These are phyloP conservation scores for Clarireedia hainanense DNA, from an alignment of 2,329 filamentous ascomycete species.

Conservation along the genomic window DNA sequence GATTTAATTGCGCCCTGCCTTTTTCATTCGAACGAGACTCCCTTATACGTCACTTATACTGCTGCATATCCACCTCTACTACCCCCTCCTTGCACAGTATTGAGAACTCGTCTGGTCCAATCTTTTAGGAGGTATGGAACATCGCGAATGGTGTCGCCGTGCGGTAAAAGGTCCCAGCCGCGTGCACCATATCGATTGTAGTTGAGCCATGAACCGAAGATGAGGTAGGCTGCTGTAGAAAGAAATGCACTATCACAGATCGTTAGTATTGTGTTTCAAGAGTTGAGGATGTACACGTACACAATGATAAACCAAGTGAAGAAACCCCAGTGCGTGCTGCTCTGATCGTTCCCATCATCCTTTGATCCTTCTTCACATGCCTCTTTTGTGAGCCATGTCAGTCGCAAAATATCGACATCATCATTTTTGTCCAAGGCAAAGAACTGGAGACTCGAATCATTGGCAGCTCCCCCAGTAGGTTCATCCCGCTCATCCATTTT, in stretches of 20 bases:
- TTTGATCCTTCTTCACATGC: slow-evolving; percentile 61
- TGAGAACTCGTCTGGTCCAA: slow-evolving; percentile 70
- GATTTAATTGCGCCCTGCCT: not conserved
- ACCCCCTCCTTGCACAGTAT: slow-evolving; percentile 75
- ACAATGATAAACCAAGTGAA: slow-evolving; percentile 96
- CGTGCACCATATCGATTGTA: slow-evolving; percentile 94
- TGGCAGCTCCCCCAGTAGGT: slow-evolving; percentile 29
- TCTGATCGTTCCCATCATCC: slow-evolving; percentile 35
- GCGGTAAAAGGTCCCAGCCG: slow-evolving; percentile 90
- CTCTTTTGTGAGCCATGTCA: slow-evolving; percentile 83
- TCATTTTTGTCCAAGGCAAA: slow-evolving; percentile 60
- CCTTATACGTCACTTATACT: slow-evolving; percentile 39
- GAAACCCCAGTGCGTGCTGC: slow-evolving; percentile 71
- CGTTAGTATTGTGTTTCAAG: slow-evolving; percentile 5
- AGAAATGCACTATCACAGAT: slow-evolving; percentile 64
- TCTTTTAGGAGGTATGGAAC: slow-evolving; percentile 89
- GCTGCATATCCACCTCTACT: slow-evolving; percentile 90
- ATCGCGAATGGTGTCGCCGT: slow-evolving; percentile 86
- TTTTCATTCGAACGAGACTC: not conserved
- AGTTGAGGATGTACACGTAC: slow-evolving; percentile 42
- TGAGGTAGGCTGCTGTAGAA: slow-evolving; percentile 78
- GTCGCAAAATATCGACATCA: slow-evolving; percentile 54
- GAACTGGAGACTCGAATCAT: slow-evolving; percentile 61
- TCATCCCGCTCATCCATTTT: slow-evolving; percentile 25
- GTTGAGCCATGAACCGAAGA: slow-evolving; percentile 98